Base-by-base conservation (phyloP, 495 filamentous ascomycete genomes). In the Aspergillus conjunctus region DNA sequence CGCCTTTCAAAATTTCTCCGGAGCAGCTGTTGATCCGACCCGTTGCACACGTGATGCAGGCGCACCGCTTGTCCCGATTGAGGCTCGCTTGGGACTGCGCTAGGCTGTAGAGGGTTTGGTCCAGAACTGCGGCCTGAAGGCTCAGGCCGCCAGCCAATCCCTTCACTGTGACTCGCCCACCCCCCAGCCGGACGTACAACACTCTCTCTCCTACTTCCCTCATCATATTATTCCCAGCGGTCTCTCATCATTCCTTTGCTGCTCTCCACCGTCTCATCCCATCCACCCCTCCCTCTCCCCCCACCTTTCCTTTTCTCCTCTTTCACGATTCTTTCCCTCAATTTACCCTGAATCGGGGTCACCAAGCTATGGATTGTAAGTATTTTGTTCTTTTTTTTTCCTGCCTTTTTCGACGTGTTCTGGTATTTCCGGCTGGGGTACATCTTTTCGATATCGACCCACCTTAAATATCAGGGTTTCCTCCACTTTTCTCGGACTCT, bases 311-410 rank as follows among this genome's bases (percentile, higher is more conserved):
- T 61, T 56, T 53, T 53, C 57, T 26, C 22, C n/a, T 57, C 64
- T 64, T 61, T 57, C 65, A 66, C 70, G 60, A 70, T 74, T 76
- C 63, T 63, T 61, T 66, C 45, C 50, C 60, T 70, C 62, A 68
- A 68, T 73, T 59, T 62, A 63, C 70, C 71, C 74, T 71, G 50
- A 68, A 64, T 67, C 63, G 77, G 78, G 78, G 78, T 80, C 78
- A 78, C 78, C 78, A 73, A 76, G 78, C 77, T 78, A 77, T 78
- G 74, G 74, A 78, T 65, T 75, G 78, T 80, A 71, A 78, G 78
- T 78, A 65, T 69, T 73, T 71, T 73, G 61, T 71, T 71, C 57
- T 61, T 57, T 30, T 66, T 61, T 52, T 54, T 68, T 33, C 48
- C 59, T 31, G 26, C 33, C 18, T 11, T 57, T 56, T 63, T 56